Conservation (phyloP, 2,329 filamentous ascomycete genomes). For the Bisporella sp. region DNA sequence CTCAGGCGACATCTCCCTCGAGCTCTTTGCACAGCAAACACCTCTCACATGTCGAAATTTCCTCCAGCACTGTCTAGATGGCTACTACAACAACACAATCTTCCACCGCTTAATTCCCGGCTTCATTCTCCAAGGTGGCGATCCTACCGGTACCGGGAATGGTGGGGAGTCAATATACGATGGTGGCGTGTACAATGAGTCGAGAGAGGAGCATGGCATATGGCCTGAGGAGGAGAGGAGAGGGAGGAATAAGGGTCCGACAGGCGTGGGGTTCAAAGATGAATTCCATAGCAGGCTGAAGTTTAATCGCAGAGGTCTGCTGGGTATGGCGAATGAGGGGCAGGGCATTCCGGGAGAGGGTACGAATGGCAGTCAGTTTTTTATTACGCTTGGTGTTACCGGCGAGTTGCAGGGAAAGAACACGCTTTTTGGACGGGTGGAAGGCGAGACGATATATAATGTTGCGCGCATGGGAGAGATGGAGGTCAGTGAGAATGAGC, state of each 20-base stretch:
- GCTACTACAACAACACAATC: conserved; percentile 88
- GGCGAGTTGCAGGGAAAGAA: conserved; percentile 85
- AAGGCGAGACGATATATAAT: conserved; percentile 94
- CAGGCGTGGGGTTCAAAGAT: conserved; percentile 62
- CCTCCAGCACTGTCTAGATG: conserved; percentile 87
- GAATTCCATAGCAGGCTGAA: conserved; percentile 90
- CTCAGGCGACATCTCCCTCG: conserved; percentile 79
- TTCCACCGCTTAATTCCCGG: conserved; percentile 90
- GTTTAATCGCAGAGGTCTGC: conserved; percentile 81
- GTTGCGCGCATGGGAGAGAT: conserved; percentile 87
- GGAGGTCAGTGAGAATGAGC: conserved; percentile 75
- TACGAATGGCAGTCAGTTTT: conserved; percentile 94
- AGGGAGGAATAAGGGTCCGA: conserved; percentile 53
- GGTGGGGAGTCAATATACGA: conserved; percentile 92
- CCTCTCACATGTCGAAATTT: conserved; percentile 92
- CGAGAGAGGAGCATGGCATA: conserved; percentile 27
- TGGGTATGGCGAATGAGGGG: conserved; percentile 95
- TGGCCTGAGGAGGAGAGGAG: conserved; percentile 55
- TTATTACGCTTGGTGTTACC: conserved; percentile 81
- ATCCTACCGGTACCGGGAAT: conserved; percentile 86
- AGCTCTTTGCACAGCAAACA: conserved; percentile 91
- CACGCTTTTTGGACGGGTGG: conserved; percentile 87
- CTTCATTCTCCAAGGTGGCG: conserved; percentile 91
- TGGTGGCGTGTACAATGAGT: conserved; percentile 60
- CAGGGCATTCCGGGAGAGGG: conserved; percentile 44